Evolutionary conservation across 306 rosid species (phyloP), one percentile per base, ranked within the genome.

Genomic region (Styphnolobium japonicum): DNA sequence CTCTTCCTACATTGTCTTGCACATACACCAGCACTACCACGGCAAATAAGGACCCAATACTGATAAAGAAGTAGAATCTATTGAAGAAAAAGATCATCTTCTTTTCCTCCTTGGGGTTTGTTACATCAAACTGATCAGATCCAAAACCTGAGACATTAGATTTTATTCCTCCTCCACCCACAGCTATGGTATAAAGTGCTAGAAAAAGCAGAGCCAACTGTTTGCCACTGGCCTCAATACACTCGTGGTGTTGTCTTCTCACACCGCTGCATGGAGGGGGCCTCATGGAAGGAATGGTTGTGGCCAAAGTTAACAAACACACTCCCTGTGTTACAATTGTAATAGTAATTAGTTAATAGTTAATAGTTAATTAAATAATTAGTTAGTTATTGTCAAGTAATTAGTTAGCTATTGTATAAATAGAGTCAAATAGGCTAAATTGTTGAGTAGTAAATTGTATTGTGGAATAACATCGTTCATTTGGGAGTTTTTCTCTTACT

Each of bases 31-130:
- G 87, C 36, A 92, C 98, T 21, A 87, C 12, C 12, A 91, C 98
- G 22, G 97, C 85, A 58, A 95, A 95, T 5, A 92, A 74, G 39
- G 98, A 95, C 23, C 98, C 98, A 5, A 91, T 73, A 73, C 98
- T 92, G 21, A 95, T 85, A n/a, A 82, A 84, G 71, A 92, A 92
- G 58, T 92, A 95, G 90, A 95, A 90, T 73, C 98, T 92, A 14
- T 95, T 95, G 92, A 95, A 92, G 98, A 92, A 95, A 76, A 92
- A 95, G 6, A 95, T 64, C 98, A 95, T 95, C 33, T 87, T 83
- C 80, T 84, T 92, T 60, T 92, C 97, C 63, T 91, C 98, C 81
- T 85, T 92, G 0, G 97, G 98, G 79, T 95, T 90, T 12, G 45
- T 18, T 10, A 9, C 33, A 9, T 92, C 94, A 15, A 95, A 92